These are phyloP conservation scores for Lindgomyces ingoldianus DNA, from an alignment of 495 filamentous ascomycete species.

Conservation along the genomic window DNA sequence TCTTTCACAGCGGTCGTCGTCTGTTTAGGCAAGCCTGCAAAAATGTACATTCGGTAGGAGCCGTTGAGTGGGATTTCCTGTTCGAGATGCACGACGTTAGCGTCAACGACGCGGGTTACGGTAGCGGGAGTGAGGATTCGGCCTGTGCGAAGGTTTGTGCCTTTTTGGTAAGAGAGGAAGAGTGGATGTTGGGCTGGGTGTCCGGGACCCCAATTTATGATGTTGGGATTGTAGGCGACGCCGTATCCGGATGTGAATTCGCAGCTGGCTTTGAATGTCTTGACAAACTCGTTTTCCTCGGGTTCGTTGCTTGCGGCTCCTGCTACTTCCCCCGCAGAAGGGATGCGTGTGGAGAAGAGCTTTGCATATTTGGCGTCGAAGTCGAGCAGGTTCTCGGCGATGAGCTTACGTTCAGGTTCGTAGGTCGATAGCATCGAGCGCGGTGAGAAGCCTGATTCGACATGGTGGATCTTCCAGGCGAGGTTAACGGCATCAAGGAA, in stretches of 20 bases:
- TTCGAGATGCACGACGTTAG: constrained; percentile 83
- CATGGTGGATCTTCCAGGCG: constrained; percentile 71
- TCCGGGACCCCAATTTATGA: constrained; percentile 68
- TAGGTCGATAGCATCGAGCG: constrained; percentile 67
- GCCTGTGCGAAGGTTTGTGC: constrained; percentile 63
- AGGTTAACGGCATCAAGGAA: constrained; percentile 63
- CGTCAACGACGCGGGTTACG: constrained; percentile 80
- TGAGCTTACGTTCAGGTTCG: constrained; percentile 63
- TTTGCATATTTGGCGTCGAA: constrained; percentile 59
- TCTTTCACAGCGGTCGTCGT: constrained; percentile 66
- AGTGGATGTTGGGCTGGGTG: constrained; percentile 71
- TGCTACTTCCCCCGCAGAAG: constrained; percentile 57
- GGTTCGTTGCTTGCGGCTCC: constrained; percentile 28
- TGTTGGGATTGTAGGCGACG: constrained; percentile 61
- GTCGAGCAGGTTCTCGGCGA: constrained; percentile 72
- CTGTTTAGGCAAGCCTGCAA: constrained; percentile 66
- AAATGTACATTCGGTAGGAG: constrained; percentile 81
- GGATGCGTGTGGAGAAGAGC: constrained; percentile 55
- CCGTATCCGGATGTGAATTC: constrained; percentile 69
- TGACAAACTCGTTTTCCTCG: constrained; percentile 62
- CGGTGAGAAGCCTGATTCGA: constrained; percentile 55
- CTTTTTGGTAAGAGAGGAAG: constrained; percentile 58
- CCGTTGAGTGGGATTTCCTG: constrained; percentile 87
- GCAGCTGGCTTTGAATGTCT: constrained; percentile 65
- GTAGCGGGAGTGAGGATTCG: constrained; percentile 71